Evolutionary conservation across 2,329 filamentous ascomycete genomes (phyloP), one percentile per base, ranked within the genome.

Genomic region (Pestalotiopsis sp.): DNA sequence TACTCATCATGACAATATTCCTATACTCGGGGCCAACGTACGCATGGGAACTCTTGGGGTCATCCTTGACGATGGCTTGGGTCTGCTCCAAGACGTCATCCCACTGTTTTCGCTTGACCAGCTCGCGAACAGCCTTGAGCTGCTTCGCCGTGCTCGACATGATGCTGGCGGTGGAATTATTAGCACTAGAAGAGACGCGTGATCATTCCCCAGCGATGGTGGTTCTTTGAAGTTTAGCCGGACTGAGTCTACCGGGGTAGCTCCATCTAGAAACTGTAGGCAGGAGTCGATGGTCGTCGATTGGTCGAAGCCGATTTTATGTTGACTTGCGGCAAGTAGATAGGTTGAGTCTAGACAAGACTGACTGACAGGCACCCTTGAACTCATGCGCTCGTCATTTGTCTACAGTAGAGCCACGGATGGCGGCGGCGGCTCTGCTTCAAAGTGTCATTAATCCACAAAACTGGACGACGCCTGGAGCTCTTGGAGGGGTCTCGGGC

Each of bases 31-130:
- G 57, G 36, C 6, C 17, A 31, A 78, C 89, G 70, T 83, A 93
- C 88, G 90, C 94, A 79, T 95, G 93, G 80, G 97, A 96, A 79
- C 92, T 97, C 71, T 91, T 88, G 2, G 91, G 82, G 70, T 98
- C 94, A 72, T 88, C 87, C 66, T 90, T 85, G 62, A 97, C 82
- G 49, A 97, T 84, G 36, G 88, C 86, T 70, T 89, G 86, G 4
- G 93, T 90, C 77, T 94, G 90, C 38, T 87, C 83, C 65, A 91
- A 86, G 58, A 92, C 94, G 75, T 92, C 90, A 70, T 92, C 91
- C 83, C 91, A 97, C 76, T 96, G 92, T 75, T 93, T 88, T 70
- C 90, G 87, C 77, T 93, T 92, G 73, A 97, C 87, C 61, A 92
- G 91, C 72, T 92, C 87, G 77, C 92, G 93, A 72, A 96, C 92